Percentiles rank a stretch among this genome's conserved stretches.
phyloP scores from a whole-genome alignment of 2,329 filamentous ascomycete species.

The Talaromyces atroroseus region DNA sequence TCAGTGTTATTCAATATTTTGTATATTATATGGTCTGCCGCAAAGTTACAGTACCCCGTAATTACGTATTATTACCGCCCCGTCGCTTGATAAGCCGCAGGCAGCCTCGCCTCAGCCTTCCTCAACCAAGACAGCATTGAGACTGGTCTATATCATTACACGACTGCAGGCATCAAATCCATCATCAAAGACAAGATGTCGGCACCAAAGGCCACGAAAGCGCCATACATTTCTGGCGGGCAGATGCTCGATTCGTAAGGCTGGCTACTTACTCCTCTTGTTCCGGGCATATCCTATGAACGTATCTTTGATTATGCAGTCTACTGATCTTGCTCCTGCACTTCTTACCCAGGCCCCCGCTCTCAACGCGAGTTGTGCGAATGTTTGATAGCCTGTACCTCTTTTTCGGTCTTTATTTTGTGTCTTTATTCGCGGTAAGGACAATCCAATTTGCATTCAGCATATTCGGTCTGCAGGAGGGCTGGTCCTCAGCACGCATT shows the following conservation, averaged over 20 bases:
- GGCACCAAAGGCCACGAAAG: constrained; percentile 19
- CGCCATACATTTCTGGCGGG: constrained; percentile 37
- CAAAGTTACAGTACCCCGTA: not conserved
- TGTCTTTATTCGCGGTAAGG: constrained; percentile 44
- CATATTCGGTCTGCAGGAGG: not conserved
- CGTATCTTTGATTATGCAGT: not conserved
- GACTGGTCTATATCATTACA: not conserved
- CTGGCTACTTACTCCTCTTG: not conserved
- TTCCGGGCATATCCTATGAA: not conserved
- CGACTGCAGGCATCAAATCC: not conserved
- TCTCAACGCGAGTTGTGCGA: constrained; percentile 38
- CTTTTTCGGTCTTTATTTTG: constrained; percentile 46
- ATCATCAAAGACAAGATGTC: constrained; percentile 26
- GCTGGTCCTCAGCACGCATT: not conserved
- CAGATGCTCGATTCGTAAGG: constrained; percentile 32
- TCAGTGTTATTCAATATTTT: not conserved
- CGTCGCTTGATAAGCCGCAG: not conserved
- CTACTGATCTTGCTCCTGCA: not conserved
- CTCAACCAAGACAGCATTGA: not conserved
- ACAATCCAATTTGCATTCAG: not conserved
- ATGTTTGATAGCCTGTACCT: constrained; percentile 40
- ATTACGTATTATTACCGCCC: not conserved
- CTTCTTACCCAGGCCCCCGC: constrained; percentile 34
- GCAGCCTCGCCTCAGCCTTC: not conserved
- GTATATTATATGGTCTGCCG: not conserved